Evolutionary conservation across 768 basidiomycete species (phyloP).

Genomic region (Tulasnella sp.): DNA sequence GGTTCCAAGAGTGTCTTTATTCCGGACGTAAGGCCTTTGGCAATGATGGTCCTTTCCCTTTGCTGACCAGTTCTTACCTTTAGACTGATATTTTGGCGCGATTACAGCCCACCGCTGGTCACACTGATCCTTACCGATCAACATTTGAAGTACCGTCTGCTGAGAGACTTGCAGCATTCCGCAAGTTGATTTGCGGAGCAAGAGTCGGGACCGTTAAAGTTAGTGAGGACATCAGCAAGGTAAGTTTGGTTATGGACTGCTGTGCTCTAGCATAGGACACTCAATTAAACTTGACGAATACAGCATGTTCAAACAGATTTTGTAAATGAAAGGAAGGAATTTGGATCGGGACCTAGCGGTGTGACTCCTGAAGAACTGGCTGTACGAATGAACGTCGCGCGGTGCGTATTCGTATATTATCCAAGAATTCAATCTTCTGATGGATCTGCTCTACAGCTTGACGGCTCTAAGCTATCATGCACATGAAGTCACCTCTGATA

Average conservation of each 20-base stretch:
- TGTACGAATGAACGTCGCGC: slow-evolving; percentile 52
- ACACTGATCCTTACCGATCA: slow-evolving; percentile 37
- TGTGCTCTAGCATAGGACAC: neutral
- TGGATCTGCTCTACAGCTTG: slow-evolving; percentile 32
- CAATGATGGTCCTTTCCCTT: neutral
- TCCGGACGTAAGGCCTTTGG: slow-evolving; percentile 32
- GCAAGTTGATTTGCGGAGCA: slow-evolving; percentile 48
- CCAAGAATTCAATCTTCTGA: neutral
- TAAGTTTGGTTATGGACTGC: slow-evolving; percentile 22
- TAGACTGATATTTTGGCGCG: slow-evolving; percentile 50
- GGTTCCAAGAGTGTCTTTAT: slow-evolving; percentile 51
- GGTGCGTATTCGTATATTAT: slow-evolving; percentile 32
- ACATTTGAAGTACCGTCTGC: slow-evolving; percentile 35
- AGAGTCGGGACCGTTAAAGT: slow-evolving; percentile 44
- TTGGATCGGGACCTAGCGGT: slow-evolving; percentile 23
- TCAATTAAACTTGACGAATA: neutral
- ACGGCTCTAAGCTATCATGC: slow-evolving; percentile 49
- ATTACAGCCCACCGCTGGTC: slow-evolving; percentile 25
- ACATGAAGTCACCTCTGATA: slow-evolving; percentile 38
- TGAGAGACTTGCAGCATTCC: slow-evolving; percentile 41
- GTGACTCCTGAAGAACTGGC: slow-evolving; percentile 50
- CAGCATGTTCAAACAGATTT: slow-evolving; percentile 73
- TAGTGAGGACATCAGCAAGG: slow-evolving; percentile 45
- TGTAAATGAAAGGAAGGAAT: slow-evolving; percentile 32
- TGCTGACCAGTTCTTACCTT: neutral